Percentiles rank a stretch among this genome's conserved stretches.
Evolutionary conservation across 2,329 filamentous ascomycete species (phyloP).

Genomic region (Trichoderma brevicompactum): DNA sequence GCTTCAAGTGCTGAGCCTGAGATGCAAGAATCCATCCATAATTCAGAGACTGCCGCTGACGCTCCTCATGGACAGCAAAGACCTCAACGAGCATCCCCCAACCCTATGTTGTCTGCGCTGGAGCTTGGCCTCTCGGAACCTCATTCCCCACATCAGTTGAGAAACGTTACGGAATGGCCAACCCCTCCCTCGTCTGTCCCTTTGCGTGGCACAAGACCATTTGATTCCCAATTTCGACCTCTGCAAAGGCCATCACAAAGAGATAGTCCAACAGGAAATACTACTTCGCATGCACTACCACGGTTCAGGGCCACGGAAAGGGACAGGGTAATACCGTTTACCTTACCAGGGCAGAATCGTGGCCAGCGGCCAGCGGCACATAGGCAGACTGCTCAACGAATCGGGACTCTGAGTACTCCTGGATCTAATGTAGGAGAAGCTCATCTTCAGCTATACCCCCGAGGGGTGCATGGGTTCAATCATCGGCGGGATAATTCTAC

Average conservation of each 20-base stretch:
- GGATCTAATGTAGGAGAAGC: no score
- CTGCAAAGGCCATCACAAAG: neutral
- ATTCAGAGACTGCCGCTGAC: neutral
- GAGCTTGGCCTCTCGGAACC: neutral
- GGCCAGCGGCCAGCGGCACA: neutral
- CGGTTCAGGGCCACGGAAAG: neutral
- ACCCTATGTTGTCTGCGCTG: neutral
- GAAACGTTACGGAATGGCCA: constrained; percentile 27
- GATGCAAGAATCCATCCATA: neutral
- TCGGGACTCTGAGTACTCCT: neutral
- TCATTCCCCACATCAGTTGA: neutral
- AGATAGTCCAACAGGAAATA: neutral
- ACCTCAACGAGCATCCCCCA: neutral
- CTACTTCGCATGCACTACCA: neutral
- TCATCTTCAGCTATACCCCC: neutral
- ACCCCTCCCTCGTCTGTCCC: constrained; percentile 38
- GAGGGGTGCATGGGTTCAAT: neutral
- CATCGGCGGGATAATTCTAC: neutral
- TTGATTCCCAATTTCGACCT: constrained; percentile 1
- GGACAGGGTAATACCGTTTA: neutral
- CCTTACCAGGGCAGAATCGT: neutral
- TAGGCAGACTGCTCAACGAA: neutral
- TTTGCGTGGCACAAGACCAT: constrained; percentile 22
- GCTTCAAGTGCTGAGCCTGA: constrained; percentile 5
- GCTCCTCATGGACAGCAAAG: neutral